A percentile compares a stretch with the other conserved stretches of the same genome.
Evolutionary conservation across 2,329 filamentous ascomycete genomes (phyloP).

Genomic region (Sordariomycetes sp.): DNA sequence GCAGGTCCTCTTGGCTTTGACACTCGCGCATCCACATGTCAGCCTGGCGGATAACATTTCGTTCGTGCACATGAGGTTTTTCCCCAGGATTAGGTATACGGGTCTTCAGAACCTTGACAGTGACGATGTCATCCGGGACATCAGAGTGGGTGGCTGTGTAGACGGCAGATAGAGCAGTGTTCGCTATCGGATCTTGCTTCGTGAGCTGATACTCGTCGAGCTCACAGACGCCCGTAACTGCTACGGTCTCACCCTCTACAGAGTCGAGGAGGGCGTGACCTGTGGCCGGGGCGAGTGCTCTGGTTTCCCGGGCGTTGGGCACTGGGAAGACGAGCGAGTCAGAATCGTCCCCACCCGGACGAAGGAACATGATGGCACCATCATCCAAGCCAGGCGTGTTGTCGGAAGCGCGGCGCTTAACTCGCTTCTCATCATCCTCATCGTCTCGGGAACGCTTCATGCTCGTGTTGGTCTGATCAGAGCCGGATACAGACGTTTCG

Average conservation of each 20-base stretch:
- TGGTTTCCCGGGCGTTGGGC: slow-evolving; percentile 32
- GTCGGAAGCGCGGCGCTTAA: slow-evolving; percentile 28
- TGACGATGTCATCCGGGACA: slow-evolving; percentile 44
- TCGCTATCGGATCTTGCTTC: slow-evolving; percentile 47
- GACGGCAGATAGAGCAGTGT: slow-evolving; percentile 44
- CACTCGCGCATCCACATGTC: slow-evolving; percentile 52
- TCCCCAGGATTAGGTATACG: slow-evolving; percentile 26
- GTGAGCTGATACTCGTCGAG: slow-evolving; percentile 45
- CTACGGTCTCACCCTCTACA: slow-evolving; percentile 36
- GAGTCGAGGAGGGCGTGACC: slow-evolving; percentile 44
- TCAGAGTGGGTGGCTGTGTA: slow-evolving; percentile 45
- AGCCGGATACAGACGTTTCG: slow-evolving; percentile 14
- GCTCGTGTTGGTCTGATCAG: slow-evolving; percentile 31
- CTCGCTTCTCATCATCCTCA: slow-evolving; percentile 33
- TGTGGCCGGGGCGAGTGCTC: slow-evolving; percentile 34
- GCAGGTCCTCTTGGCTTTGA: slow-evolving; percentile 42
- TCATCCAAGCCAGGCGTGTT: slow-evolving; percentile 26
- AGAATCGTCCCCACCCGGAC: slow-evolving; percentile 24
- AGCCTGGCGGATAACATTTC: slow-evolving; percentile 48
- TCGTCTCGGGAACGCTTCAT: slow-evolving; percentile 40
- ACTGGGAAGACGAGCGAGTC: slow-evolving; percentile 43
- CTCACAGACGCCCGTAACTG: slow-evolving; percentile 39
- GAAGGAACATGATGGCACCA: slow-evolving; percentile 46
- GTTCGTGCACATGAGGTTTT: slow-evolving; percentile 40
- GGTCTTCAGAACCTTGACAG: slow-evolving; percentile 53